Percentiles rank a stretch among this genome's conserved stretches.
Evolutionary conservation across 208 protist genomes (phyloP).

Genomic region (Trypanosoma melophagium): DNA sequence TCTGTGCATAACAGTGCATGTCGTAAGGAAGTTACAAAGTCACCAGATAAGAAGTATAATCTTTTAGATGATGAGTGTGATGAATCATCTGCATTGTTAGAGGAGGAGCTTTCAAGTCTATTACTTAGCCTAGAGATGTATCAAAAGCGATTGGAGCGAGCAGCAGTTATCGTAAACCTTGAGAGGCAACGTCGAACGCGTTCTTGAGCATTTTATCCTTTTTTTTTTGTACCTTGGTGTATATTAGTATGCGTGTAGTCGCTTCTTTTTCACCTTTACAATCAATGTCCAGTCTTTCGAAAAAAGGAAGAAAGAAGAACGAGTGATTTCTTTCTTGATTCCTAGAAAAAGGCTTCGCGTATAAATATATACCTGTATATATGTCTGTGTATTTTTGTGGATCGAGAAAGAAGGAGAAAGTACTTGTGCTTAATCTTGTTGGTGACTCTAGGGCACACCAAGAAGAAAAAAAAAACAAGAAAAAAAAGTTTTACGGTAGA

Average conservation of each 20-base stretch:
- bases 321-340: too few relatives aligned
- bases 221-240: neutral
- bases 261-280: slow-evolving; percentile 3
- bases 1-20: neutral
- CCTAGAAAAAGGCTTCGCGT: too few relatives aligned
- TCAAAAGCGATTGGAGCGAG: slow-evolving; percentile 29
- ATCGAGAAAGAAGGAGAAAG: too few relatives aligned
- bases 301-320: too few relatives aligned
- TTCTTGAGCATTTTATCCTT: neutral
- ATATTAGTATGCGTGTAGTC: slow-evolving; percentile 8
- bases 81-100: neutral
- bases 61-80: slow-evolving; percentile 6
- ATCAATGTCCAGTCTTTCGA: neutral
- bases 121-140: slow-evolving; percentile 18
- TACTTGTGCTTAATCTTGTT: too few relatives aligned
- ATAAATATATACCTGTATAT: too few relatives aligned
- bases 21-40: neutral
- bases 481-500: too few relatives aligned
- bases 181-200: slow-evolving; percentile 19
- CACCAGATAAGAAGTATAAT: slow-evolving; percentile 12
- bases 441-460: too few relatives aligned
- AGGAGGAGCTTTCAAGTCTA: slow-evolving; percentile 8
- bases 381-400: too few relatives aligned
- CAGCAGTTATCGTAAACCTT: slow-evolving; percentile 10
- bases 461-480: too few relatives aligned